Base-by-base conservation (phyloP, 352 stramenopile species). In the Globisporangium takayamanum region DNA sequence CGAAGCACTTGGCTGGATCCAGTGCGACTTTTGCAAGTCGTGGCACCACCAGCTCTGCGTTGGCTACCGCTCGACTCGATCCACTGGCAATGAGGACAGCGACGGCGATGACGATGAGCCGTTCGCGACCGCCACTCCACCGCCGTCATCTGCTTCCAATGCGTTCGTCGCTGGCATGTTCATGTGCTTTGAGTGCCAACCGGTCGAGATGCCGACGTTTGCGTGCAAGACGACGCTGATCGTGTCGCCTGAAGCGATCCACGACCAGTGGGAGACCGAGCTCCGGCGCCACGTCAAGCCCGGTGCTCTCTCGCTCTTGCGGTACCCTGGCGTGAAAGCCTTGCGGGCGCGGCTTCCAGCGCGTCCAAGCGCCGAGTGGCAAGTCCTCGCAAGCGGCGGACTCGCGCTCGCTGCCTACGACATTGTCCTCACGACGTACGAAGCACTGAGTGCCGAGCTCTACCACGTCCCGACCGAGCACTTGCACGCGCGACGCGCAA, bases 361-460 rank as follows among this genome's bases (percentile, higher is more conserved):
- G 41, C 66, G 71, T 0, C 82, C 79, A 6, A 76, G 62, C 33
- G 67, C 66, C 4, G 70, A 81, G 44, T 92, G 82, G 82, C 61
- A 75, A 48, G 44, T 91, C 3, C 63, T 91, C 26, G 70, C 73
- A 25, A 76, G 64, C 18, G 62, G 63, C 1, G 72, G 79, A 0
- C 53, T 72, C 18, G 39, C 70, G 6, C 64, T 98, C 37, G 81
- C 85, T 18, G 71, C 80, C 22, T 93, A 87, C 30, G 91, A 98
- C 62, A 78, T 98, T 18, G 81, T 98, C 16, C 67, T 98, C 16
- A 95, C 89, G 1, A 97, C 88, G 0, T 98, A 98, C 56, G 80
- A 95, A 62, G 74, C 77, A 4, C 73, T 98, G 8, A 78, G 73
- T 36, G 73, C 65, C 8, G 93, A 98, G 69, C 55, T 98, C 20